phyloP scores from a whole-genome alignment of 2,329 filamentous ascomycete species.

The Stachybotrys chlorohalonatus region DNA sequence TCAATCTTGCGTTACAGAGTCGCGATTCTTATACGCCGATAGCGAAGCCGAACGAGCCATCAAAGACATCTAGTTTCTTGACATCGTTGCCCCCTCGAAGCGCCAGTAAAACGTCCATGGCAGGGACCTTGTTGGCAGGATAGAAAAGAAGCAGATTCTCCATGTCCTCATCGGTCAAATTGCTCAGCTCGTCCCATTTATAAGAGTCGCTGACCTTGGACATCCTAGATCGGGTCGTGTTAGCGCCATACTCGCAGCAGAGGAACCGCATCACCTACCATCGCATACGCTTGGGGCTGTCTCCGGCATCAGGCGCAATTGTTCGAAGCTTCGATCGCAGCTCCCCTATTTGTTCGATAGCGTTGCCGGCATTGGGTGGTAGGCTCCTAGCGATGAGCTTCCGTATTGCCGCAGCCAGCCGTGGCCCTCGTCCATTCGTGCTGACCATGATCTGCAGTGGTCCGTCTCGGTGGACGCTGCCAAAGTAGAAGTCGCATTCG shows the following conservation, averaged over 20 bases:
- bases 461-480: conserved; percentile 87
- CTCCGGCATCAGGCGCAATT: conserved; percentile 61
- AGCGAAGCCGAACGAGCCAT: conserved; percentile 51
- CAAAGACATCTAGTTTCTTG: conserved; percentile 44
- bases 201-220: conserved; percentile 82
- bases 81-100: conserved; percentile 37
- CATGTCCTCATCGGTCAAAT: conserved; percentile 78
- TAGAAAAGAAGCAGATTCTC: conserved; percentile 74
- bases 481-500: conserved; percentile 99
- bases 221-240: conserved; percentile 53
- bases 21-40: conserved; percentile 28
- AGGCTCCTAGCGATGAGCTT: conserved; percentile 69
- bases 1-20: too few species aligned
- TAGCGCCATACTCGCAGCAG: neutral
- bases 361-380: conserved; percentile 72
- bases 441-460: conserved; percentile 97
- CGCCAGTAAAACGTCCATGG: conserved; percentile 43
- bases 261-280: conserved; percentile 47
- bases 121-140: conserved; percentile 42
- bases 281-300: conserved; percentile 81
- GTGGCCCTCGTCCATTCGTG: conserved; percentile 93
- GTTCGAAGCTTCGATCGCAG: conserved; percentile 71
- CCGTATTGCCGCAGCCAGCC: conserved; percentile 78
- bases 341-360: conserved; percentile 75
- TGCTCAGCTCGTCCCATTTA: conserved; percentile 74